phyloP scores from a whole-genome alignment of 1,284 basidiomycete species.

The Cutaneotrichosporon dermatis region DNA sequence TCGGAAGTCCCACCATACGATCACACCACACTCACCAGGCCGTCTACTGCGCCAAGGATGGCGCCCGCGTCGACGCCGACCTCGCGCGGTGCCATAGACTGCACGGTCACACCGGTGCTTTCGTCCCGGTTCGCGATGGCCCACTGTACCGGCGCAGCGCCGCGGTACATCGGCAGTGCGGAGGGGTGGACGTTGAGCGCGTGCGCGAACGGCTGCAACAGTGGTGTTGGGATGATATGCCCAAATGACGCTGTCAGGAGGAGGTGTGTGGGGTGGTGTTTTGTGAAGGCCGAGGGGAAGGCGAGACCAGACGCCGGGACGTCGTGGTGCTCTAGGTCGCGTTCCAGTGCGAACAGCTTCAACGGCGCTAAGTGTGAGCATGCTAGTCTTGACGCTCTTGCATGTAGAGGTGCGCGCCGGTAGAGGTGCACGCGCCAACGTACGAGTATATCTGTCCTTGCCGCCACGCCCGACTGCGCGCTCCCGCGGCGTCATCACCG shows the following conservation, averaged over 20 bases:
- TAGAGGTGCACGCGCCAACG: background rate
- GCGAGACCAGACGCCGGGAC: conserved; percentile 24
- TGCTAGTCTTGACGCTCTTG: background rate
- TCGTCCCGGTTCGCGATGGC: conserved; percentile 62
- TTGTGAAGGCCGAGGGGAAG: conserved; percentile 46
- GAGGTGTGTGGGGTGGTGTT: conserved; percentile 55
- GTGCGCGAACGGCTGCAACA: conserved; percentile 67
- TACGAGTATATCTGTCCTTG: conserved; percentile 20
- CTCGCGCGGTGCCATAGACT: conserved; percentile 42
- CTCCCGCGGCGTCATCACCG: conserved; percentile 36
- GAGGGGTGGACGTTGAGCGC: conserved; percentile 92
- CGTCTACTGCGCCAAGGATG: conserved; percentile 38
- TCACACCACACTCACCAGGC: conserved; percentile 35
- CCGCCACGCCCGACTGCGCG: conserved; percentile 25
- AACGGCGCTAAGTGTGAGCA: conserved; percentile 19
- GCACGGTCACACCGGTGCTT: conserved; percentile 66
- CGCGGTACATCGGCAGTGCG: conserved; percentile 78
- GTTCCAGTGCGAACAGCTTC: conserved; percentile 19
- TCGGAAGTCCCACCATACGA: too few relatives aligned
- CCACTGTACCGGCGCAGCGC: conserved; percentile 88
- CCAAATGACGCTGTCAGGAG: conserved; percentile 91
- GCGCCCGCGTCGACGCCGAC: conserved; percentile 50
- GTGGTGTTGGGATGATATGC: conserved; percentile 66
- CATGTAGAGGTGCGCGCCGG: too few relatives aligned
- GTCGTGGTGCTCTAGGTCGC: conserved; percentile 13